Conservation (phyloP, 805 yeast species). For the Tetrapisispora taiwanensis region DNA sequence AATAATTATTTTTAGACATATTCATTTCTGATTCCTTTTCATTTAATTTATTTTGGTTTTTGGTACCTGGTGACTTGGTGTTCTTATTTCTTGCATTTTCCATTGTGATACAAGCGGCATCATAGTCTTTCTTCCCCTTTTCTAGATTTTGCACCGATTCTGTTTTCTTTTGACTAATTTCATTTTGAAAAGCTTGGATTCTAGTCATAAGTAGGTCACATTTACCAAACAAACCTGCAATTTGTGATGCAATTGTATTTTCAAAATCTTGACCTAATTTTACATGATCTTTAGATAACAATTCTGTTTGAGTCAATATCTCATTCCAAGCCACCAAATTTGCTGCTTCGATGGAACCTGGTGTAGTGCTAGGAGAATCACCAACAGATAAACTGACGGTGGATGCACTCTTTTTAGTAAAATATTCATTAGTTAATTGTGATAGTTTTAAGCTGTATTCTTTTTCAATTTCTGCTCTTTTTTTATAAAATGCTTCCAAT, state of each 20-base stretch:
- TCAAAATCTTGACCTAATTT: slow-evolving; percentile 52
- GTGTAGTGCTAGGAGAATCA: slow-evolving; percentile 80
- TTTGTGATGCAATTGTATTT: slow-evolving; percentile 49
- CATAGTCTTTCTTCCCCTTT: slow-evolving; percentile 59
- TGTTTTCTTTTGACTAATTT: slow-evolving; percentile 36
- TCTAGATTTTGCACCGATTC: slow-evolving; percentile 25
- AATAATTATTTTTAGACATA: slow-evolving; percentile 71
- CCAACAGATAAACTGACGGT: slow-evolving; percentile 75
- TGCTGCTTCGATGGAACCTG: slow-evolving; percentile 89
- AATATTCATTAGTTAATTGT: slow-evolving; percentile 54
- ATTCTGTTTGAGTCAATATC: slow-evolving; percentile 72
- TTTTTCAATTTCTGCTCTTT: slow-evolving; percentile 69
- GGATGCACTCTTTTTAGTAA: slow-evolving; percentile 63
- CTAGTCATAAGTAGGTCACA: slow-evolving; percentile 44
- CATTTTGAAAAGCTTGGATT: slow-evolving; percentile 52
- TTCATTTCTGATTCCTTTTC: slow-evolving; percentile 77
- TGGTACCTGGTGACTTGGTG: slow-evolving; percentile 49
- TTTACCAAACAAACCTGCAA: slow-evolving; percentile 43
- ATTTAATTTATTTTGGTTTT: slow-evolving; percentile 37
- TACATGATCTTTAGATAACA: slow-evolving; percentile 56
- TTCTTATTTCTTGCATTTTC: slow-evolving; percentile 70
- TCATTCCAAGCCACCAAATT: slow-evolving; percentile 85
- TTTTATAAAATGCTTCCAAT: slow-evolving; percentile 72
- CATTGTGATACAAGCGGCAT: slow-evolving; percentile 66
- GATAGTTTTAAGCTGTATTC: slow-evolving; percentile 68